Evolutionary conservation across 352 stramenopile species (phyloP).

Genomic region (Phytophthora crassamura): DNA sequence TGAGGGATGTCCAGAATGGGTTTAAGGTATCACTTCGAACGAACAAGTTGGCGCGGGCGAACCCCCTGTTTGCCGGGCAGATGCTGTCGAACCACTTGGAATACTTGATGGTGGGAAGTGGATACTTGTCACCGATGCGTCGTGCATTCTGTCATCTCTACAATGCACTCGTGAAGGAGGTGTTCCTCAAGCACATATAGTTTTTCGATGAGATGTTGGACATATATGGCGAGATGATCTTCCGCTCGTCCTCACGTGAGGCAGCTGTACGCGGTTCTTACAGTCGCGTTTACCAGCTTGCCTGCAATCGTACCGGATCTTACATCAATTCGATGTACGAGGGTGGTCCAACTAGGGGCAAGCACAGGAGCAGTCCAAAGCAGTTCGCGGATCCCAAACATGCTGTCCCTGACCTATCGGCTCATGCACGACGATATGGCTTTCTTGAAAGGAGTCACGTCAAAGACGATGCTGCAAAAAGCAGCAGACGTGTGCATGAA

Average conservation of each 20-base stretch:
- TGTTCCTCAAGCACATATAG: conserved; percentile 12
- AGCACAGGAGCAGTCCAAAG: conserved; percentile 8
- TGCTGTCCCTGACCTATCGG: conserved; percentile 29
- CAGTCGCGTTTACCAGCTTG: conserved; percentile 29
- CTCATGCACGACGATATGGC: conserved; percentile 34
- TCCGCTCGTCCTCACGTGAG: conserved; percentile 27
- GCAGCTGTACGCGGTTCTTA: conserved; percentile 25
- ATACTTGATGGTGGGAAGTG: conserved; percentile 20
- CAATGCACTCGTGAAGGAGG: too few relatives aligned
- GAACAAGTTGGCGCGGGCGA: conserved; percentile 21
- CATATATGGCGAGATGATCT: conserved; percentile 30
- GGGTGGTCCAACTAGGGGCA: neutral
- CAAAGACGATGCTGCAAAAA: conserved; percentile 19
- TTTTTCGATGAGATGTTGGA: conserved; percentile 35
- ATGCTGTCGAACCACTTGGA: conserved; percentile 34
- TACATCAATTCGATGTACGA: conserved; percentile 27
- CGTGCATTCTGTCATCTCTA: conserved; percentile 33
- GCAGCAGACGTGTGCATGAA: conserved; percentile 24
- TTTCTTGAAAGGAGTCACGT: conserved; percentile 11
- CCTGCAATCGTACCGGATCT: neutral
- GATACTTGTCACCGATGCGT: conserved; percentile 22
- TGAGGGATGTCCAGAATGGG: neutral
- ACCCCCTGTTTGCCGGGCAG: conserved; percentile 30
- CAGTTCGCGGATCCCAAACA: conserved; percentile 15
- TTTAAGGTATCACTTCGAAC: neutral